Conservation (phyloP, 305 asterid genomes). For the Caryopteris hybrid region DNA sequence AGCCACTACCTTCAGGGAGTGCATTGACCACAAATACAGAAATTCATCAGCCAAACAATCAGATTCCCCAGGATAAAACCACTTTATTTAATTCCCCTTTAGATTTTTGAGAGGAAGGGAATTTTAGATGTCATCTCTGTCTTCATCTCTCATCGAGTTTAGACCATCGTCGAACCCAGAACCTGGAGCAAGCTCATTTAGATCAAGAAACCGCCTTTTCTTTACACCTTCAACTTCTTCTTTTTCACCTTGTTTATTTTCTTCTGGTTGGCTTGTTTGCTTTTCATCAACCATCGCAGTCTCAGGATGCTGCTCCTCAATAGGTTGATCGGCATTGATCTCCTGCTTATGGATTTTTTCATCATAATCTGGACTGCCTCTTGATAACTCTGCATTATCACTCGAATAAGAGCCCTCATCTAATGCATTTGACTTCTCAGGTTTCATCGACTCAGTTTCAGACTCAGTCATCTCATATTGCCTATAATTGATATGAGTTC, state of each 20-base stretch:
- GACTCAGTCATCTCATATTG: constrained; percentile 81
- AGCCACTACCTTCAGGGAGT: constrained; percentile 33
- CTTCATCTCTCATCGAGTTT: constrained; percentile 58
- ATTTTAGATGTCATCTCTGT: constrained; percentile 43
- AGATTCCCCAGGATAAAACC: constrained; percentile 31
- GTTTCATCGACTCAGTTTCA: constrained; percentile 52
- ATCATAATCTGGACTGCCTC: constrained; percentile 52
- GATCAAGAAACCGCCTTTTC: constrained; percentile 79
- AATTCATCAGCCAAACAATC: constrained; percentile 41
- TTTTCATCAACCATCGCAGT: constrained; percentile 16
- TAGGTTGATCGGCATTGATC: not conserved
- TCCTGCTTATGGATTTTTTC: constrained; percentile 38
- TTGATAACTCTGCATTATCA: constrained; percentile 44
- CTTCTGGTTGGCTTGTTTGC: constrained; percentile 3
- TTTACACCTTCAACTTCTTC: constrained; percentile 24
- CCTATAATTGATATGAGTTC: constrained; percentile 66
- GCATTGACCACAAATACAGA: constrained; percentile 28
- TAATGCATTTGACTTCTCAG: constrained; percentile 38
- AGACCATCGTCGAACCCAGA: constrained; percentile 88
- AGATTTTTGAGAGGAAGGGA: not conserved
- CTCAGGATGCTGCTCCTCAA: constrained; percentile 20
- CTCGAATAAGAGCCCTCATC: constrained; percentile 43
- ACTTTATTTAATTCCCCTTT: constrained; percentile 14
- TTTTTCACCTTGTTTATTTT: constrained; percentile 2
- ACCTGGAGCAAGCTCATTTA: constrained; percentile 94